phyloP scores from a whole-genome alignment of 1,284 basidiomycete species.

The Peniophora sp. region DNA sequence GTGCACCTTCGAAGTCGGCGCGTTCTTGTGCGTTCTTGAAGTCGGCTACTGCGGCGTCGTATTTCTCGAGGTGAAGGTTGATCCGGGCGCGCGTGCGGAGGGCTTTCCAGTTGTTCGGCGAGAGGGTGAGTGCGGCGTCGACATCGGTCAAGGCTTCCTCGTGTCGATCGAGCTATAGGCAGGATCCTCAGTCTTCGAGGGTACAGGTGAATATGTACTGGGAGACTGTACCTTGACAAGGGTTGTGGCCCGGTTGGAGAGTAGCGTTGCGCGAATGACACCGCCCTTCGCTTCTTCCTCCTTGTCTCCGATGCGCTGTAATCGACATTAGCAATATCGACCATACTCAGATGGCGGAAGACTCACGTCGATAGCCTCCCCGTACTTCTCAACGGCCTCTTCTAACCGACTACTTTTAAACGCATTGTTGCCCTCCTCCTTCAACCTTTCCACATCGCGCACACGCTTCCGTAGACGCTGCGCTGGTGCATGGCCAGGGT shows the following conservation, averaged over 20 bases:
- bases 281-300: conserved; percentile 69
- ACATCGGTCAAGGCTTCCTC: conserved; percentile 68
- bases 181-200: no score
- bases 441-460: conserved; percentile 72
- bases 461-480: conserved; percentile 67
- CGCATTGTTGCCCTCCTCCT: conserved; percentile 76
- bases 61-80: conserved; percentile 67
- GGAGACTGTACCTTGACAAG: conserved; percentile 56
- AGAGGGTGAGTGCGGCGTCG: conserved; percentile 56
- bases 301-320: conserved; percentile 50
- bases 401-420: conserved; percentile 62
- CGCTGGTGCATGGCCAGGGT: conserved; percentile 72
- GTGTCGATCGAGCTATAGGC: conserved; percentile 48
- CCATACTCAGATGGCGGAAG: not conserved
- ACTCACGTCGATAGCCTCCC: conserved; percentile 58
- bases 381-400: conserved; percentile 65
- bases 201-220: no score
- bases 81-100: conserved; percentile 80
- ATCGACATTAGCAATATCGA: not conserved
- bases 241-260: conserved; percentile 82
- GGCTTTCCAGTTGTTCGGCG: conserved; percentile 73
- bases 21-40: conserved; percentile 74
- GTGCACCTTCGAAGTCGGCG: conserved; percentile 49
- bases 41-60: conserved; percentile 65
- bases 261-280: conserved; percentile 68